phyloP scores from a whole-genome alignment of 495 filamentous ascomycete genomes.

The Tetracladium setigerum region DNA sequence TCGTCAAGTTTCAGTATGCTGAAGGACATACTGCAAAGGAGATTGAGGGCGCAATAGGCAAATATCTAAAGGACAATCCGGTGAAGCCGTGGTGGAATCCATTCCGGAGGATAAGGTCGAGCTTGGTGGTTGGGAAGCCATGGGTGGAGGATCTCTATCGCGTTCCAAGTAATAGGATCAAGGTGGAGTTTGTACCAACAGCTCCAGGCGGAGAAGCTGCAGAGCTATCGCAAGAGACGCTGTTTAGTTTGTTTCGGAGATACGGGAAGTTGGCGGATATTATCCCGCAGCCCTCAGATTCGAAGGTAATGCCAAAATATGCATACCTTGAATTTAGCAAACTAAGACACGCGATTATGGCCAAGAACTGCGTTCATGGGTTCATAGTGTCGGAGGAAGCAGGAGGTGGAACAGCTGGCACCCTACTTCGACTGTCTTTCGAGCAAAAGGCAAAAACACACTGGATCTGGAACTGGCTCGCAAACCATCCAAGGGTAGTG shows the following conservation, averaged over 20 bases:
- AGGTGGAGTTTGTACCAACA: constrained; percentile 76
- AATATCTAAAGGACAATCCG: constrained; percentile 55
- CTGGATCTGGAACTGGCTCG: constrained; percentile 79
- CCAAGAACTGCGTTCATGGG: constrained; percentile 89
- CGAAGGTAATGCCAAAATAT: constrained; percentile 72
- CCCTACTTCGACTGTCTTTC: constrained; percentile 71
- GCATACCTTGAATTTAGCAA: constrained; percentile 69
- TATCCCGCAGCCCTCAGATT: constrained; percentile 66
- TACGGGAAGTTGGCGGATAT: constrained; percentile 90
- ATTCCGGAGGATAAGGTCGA: constrained; percentile 58
- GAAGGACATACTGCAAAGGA: constrained; percentile 42
- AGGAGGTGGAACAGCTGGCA: constrained; percentile 67
- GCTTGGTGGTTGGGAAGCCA: constrained; percentile 71
- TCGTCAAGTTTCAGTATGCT: constrained; percentile 74
- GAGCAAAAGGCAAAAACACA: constrained; percentile 67
- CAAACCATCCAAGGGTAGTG: constrained; percentile 82
- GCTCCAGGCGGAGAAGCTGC: constrained; percentile 53
- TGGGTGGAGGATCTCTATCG: constrained; percentile 93
- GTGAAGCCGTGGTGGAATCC: constrained; percentile 88
- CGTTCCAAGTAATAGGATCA: constrained; percentile 64
- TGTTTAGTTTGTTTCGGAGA: constrained; percentile 81
- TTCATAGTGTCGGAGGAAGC: constrained; percentile 54
- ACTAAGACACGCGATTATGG: constrained; percentile 70
- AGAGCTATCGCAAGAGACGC: constrained; percentile 76
- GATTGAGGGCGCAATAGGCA: constrained; percentile 38